phyloP scores from a whole-genome alignment of 139 green algal genomes.

The Chlorella ohadii region DNA sequence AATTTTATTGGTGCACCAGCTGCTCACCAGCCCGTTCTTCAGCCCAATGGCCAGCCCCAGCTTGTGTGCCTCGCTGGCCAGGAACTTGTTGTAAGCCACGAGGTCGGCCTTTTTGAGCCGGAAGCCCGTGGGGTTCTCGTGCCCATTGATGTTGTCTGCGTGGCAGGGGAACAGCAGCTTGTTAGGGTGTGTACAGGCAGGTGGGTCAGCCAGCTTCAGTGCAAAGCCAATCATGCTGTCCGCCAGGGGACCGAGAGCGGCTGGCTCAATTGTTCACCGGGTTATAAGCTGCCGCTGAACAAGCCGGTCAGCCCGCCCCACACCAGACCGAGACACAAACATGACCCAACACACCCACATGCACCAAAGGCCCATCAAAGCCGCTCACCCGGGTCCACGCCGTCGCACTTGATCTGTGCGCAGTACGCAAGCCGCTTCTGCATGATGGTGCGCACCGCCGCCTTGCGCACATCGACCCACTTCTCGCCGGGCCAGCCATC shows the following conservation, averaged over 20 bases:
- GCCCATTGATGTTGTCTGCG: background rate
- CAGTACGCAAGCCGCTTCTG: background rate
- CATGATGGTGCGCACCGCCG: background rate
- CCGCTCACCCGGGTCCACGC: background rate
- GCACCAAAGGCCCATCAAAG: too few species aligned
- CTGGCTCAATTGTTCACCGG: too few species aligned
- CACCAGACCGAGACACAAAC: too few species aligned
- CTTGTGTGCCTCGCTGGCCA: background rate
- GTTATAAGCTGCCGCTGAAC: too few species aligned
- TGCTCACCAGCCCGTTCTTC: constrained; percentile 4
- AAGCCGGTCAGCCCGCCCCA: too few species aligned
- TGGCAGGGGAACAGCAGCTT: background rate
- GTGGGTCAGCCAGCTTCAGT: too few species aligned
- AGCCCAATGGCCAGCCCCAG: background rate
- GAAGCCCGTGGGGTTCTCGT: background rate
- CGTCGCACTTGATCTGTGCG: background rate
- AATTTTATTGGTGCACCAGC: too few species aligned
- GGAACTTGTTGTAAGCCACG: background rate
- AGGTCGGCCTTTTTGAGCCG: background rate
- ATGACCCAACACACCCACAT: too few species aligned
- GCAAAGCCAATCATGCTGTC: too few species aligned
- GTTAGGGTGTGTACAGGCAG: too few species aligned
- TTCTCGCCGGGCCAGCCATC: background rate
- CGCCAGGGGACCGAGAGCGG: too few species aligned
- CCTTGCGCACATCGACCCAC: background rate